Conservation (phyloP, 2,329 filamentous ascomycete genomes). For the Trichophyton equinum region DNA sequence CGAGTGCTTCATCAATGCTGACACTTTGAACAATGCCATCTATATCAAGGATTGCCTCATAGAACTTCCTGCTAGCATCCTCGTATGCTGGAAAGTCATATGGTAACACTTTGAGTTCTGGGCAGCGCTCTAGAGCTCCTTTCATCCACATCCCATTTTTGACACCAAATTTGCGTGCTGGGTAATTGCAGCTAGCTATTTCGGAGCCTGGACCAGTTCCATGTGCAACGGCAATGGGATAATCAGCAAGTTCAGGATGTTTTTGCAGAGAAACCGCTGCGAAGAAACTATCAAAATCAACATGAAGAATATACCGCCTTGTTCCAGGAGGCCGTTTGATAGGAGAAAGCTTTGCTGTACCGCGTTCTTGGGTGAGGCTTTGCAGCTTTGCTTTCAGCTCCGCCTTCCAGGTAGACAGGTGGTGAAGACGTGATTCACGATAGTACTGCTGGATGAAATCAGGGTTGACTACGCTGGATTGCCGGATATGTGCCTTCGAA, state of each 20-base stretch:
- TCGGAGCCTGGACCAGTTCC: slow-evolving; percentile 75
- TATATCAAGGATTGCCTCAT: slow-evolving; percentile 65
- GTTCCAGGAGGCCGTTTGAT: slow-evolving; percentile 48
- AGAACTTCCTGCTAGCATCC: slow-evolving; percentile 77
- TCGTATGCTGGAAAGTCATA: slow-evolving; percentile 96
- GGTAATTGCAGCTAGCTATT: slow-evolving; percentile 96
- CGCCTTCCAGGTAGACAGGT: slow-evolving; percentile 92
- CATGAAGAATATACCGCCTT: slow-evolving; percentile 77
- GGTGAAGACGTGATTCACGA: slow-evolving; percentile 84
- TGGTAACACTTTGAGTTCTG: slow-evolving; percentile 75
- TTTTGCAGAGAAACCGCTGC: slow-evolving; percentile 79
- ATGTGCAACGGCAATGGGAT: slow-evolving; percentile 81
- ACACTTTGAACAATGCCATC: slow-evolving; percentile 87
- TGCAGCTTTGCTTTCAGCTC: slow-evolving; percentile 85
- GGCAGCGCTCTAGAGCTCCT: slow-evolving; percentile 66
- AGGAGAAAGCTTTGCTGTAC: slow-evolving; percentile 30
- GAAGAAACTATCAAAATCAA: slow-evolving; percentile 98
- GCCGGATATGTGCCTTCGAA: slow-evolving; percentile 70
- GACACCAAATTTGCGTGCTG: slow-evolving; percentile 69
- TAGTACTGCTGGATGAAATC: slow-evolving; percentile 92
- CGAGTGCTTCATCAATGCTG: slow-evolving; percentile 85
- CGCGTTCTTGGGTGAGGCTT: slow-evolving; percentile 60
- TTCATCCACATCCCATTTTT: slow-evolving; percentile 99
- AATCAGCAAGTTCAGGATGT: slow-evolving; percentile 59
- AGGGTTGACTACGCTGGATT: slow-evolving; percentile 83